phyloP scores from a whole-genome alignment of 2,329 filamentous ascomycete species.

The Celoporthe dispersa region DNA sequence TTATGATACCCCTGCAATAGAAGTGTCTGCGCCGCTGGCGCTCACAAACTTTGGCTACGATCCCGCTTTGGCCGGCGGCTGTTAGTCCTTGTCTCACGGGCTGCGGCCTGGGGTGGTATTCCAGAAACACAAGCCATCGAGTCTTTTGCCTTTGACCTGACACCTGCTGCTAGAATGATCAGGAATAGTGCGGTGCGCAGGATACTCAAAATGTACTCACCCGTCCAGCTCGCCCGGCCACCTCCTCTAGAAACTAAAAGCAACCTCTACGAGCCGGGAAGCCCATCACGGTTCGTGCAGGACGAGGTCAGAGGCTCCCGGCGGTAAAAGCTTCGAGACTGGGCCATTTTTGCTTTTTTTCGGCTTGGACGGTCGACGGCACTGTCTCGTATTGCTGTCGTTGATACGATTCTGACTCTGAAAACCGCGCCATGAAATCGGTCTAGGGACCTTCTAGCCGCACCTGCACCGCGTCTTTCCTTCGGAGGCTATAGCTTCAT shows the following conservation, averaged over 20 bases:
- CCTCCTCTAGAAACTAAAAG: not conserved
- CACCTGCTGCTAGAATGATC: not conserved
- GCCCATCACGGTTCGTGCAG: not conserved
- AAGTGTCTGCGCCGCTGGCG: not conserved
- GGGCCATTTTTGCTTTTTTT: not conserved
- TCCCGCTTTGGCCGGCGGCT: not conserved
- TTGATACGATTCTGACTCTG: not conserved
- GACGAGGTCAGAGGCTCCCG: not conserved
- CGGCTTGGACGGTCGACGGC: not conserved
- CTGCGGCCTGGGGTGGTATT: not conserved
- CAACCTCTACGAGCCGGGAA: not conserved
- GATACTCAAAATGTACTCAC: not conserved
- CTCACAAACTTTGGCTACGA: not conserved
- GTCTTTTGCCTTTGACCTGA: not conserved
- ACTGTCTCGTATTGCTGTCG: not conserved
- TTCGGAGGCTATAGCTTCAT: not conserved
- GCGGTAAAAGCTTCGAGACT: not conserved
- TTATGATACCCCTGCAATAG: constrained; percentile 12
- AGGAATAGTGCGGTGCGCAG: not conserved
- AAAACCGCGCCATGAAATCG: not conserved
- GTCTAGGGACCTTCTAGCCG: not conserved
- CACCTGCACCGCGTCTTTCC: not conserved
- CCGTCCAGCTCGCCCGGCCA: not conserved
- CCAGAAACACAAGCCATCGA: not conserved
- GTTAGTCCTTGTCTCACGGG: not conserved